These are phyloP conservation scores for Magnusiomyces fungicola DNA, from an alignment of 1,139 yeast species.

Conservation along the genomic window DNA sequence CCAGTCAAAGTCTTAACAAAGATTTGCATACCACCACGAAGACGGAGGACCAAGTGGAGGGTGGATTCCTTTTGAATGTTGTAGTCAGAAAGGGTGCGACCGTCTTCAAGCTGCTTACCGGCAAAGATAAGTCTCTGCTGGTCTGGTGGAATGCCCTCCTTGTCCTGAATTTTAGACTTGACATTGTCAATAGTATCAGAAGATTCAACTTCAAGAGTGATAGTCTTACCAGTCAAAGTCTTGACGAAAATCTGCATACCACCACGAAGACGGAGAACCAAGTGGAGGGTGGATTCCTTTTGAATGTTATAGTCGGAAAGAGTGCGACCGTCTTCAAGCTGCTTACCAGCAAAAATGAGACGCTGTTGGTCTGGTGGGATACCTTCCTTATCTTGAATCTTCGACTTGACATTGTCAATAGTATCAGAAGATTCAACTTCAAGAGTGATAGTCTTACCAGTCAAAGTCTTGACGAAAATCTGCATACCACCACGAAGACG, in stretches of 20 bases:
- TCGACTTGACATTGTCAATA: conserved; percentile 82
- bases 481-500: conserved; percentile 75
- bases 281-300: conserved; percentile 82
- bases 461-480: neutral
- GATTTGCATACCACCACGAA: conserved; percentile 27
- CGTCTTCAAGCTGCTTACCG: conserved; percentile 84
- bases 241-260: conserved; percentile 34
- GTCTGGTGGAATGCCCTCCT: conserved; percentile 88
- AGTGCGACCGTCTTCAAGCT: conserved; percentile 81
- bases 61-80: conserved; percentile 92
- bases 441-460: conserved; percentile 50
- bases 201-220: conserved; percentile 86
- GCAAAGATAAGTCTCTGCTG: conserved; percentile 83
- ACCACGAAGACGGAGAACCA: conserved; percentile 85
- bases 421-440: conserved; percentile 92
- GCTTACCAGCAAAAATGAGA: conserved; percentile 82
- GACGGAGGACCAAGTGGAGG: conserved; percentile 74
- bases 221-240: conserved; percentile 31
- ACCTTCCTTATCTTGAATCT: conserved; percentile 87
- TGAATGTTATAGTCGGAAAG: conserved; percentile 83
- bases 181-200: conserved; percentile 87
- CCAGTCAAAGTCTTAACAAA: conserved; percentile 30
- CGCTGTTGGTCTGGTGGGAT: conserved; percentile 89
- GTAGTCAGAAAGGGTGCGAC: conserved; percentile 80
- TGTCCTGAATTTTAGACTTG: conserved; percentile 83